These are phyloP conservation scores for Ceratocystis huliohia DNA, from an alignment of 2,329 filamentous ascomycete species.

Conservation along the genomic window DNA sequence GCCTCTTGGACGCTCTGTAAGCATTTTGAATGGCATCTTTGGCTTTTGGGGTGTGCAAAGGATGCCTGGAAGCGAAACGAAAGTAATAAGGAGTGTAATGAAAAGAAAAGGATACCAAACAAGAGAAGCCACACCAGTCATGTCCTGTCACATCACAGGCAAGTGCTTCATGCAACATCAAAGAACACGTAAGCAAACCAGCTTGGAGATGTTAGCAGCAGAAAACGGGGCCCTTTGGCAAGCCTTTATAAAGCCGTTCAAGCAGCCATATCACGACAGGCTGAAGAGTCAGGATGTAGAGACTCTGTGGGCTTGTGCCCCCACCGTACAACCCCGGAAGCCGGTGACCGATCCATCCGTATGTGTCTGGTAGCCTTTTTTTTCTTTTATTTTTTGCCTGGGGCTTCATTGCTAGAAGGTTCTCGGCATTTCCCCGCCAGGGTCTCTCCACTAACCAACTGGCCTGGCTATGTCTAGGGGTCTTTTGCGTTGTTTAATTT, in stretches of 20 bases:
- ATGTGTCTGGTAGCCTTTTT: not conserved
- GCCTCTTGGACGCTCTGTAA: too few relatives aligned
- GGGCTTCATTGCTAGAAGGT: not conserved
- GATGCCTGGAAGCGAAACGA: not conserved
- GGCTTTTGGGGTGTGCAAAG: not conserved
- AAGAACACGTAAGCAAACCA: not conserved
- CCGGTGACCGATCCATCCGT: not conserved
- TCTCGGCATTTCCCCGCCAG: not conserved
- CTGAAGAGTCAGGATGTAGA: not conserved
- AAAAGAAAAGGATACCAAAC: conserved; percentile 4
- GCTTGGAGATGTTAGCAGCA: too few relatives aligned
- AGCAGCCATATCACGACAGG: too few relatives aligned
- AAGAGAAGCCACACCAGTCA: not conserved
- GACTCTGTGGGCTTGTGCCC: not conserved
- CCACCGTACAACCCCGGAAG: not conserved
- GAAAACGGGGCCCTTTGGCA: too few relatives aligned
- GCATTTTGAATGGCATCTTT: not conserved
- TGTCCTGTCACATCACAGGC: not conserved
- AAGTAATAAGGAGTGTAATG: not conserved
- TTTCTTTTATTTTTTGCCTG: not conserved
- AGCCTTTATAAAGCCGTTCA: too few relatives aligned
- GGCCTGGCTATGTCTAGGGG: not conserved
- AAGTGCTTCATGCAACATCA: not conserved
- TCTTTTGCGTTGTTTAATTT: conserved; percentile 4
- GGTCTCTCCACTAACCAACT: not conserved